Conservation (phyloP, 768 basidiomycete genomes). For the Lentinula raphanica region DNA sequence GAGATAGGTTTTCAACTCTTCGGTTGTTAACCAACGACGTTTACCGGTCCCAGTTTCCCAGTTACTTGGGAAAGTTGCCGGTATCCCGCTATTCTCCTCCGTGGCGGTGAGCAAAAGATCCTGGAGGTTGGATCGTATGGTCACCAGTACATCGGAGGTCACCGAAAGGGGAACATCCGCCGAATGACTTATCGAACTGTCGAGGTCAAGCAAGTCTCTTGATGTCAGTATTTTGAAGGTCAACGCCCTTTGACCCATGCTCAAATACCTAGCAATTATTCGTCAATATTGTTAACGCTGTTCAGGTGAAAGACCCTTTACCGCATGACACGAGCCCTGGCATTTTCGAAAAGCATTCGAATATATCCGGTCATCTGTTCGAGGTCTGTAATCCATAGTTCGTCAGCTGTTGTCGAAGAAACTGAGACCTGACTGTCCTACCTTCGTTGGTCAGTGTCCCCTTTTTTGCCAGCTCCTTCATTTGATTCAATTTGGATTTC, state of each 20-base stretch:
- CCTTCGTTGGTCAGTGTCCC: neutral
- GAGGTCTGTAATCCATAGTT: neutral
- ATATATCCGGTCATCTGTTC: neutral
- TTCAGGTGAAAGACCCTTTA: neutral
- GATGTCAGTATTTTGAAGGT: neutral
- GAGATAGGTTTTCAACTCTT: neutral
- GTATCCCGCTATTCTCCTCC: neutral
- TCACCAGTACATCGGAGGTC: neutral
- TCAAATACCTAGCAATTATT: neutral
- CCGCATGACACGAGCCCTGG: neutral
- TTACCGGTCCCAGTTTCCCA: neutral
- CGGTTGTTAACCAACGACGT: neutral
- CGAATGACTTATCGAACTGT: neutral
- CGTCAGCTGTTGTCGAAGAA: neutral
- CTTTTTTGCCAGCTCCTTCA: neutral
- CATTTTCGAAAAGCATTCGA: neutral
- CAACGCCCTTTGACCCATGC: neutral
- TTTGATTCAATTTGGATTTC: neutral
- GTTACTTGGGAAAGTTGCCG: neutral
- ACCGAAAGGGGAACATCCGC: neutral
- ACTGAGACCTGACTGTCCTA: neutral
- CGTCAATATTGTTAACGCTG: neutral
- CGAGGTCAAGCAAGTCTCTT: neutral
- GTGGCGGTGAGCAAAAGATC: neutral
- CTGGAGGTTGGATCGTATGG: neutral